Base-by-base conservation (phyloP, 139 green algal species). In the Zygnema circumcarinatum region DNA sequence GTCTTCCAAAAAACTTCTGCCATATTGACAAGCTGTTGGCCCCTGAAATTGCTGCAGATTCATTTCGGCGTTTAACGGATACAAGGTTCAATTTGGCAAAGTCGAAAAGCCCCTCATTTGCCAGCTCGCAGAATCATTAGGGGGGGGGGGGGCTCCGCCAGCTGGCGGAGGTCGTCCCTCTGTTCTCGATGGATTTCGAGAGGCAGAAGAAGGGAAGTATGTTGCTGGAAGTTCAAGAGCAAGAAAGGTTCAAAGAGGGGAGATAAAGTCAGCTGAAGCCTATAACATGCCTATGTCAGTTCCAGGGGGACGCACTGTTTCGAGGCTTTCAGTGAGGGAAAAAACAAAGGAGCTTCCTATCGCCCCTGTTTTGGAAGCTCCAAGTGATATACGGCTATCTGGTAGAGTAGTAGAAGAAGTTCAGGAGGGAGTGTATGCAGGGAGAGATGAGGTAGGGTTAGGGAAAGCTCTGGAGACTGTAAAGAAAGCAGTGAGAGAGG, bases 31-130 rank as follows among this genome's bases (percentile, higher is more conserved):
- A n/a, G n/a, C n/a, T n/a, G n/a, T n/a, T n/a, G n/a, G n/a, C n/a
- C n/a, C n/a, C n/a, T n/a, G n/a, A n/a, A 83, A 52, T 83, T 2
- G 7, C 39, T 76, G 2, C 79, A 85, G 79, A 11, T 85, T 85
- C 7, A 35, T 78, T 2, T 11, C 1, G 20, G 3, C 22, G 11
- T 85, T 78, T 36, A 36, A 85, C 3, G 79, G 41, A 1, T 2
- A 21, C 2, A 25, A 33, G 40, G n/a, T 85, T 38, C 7, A 22
- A 25, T 85, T 74, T 76, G 79, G 79, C 39, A 85, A 85, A 40
- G 41, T 85, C 25, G 79, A 85, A 67, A 38, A 40, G 79, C 20
- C 29, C 20, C 38, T 85, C 79, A 2, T 79, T 67, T 78, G 39
- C 79, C 38, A 85, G 79, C 79, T 85, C 11, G 79, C 79, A 47